Percentiles rank a stretch among this genome's conserved stretches.
phyloP scores from a whole-genome alignment of 345 rosid genomes.

The Conringia planisiliqua region DNA sequence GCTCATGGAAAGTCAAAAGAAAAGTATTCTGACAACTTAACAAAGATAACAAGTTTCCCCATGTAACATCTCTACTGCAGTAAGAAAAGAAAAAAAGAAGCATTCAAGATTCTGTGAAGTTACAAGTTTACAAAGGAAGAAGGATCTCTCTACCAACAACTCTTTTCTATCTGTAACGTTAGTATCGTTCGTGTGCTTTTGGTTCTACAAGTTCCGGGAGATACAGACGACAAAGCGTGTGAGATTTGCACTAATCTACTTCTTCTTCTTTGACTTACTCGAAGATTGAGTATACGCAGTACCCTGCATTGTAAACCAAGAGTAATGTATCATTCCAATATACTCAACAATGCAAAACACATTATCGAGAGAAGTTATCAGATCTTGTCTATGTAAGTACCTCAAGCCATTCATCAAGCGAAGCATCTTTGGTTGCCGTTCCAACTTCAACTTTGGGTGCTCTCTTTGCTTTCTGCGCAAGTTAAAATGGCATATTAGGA shows the following conservation, averaged over 20 bases:
- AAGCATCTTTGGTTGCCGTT: conserved; percentile 61
- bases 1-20: background rate
- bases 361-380: background rate
- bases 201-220: background rate
- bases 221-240: background rate
- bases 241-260: conserved; percentile 29
- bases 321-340: background rate
- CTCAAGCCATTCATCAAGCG: conserved; percentile 96
- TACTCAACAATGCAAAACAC: background rate
- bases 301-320: conserved; percentile 45
- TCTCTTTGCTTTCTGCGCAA: conserved; percentile 67
- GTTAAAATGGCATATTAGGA: background rate
- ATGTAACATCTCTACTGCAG: background rate
- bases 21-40: background rate
- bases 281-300: conserved; percentile 57
- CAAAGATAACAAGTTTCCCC: background rate
- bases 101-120: background rate
- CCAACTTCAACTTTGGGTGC: conserved; percentile 87
- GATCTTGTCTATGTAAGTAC: conserved; percentile 22
- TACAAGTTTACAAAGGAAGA: conserved; percentile 9
- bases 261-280: conserved; percentile 79
- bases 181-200: conserved; percentile 10
- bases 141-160: conserved; percentile 21
- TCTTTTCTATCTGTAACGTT: conserved; percentile 10
- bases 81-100: background rate